Base-by-base conservation (phyloP, 805 yeast species). In the Hanseniaspora guilliermondii region DNA sequence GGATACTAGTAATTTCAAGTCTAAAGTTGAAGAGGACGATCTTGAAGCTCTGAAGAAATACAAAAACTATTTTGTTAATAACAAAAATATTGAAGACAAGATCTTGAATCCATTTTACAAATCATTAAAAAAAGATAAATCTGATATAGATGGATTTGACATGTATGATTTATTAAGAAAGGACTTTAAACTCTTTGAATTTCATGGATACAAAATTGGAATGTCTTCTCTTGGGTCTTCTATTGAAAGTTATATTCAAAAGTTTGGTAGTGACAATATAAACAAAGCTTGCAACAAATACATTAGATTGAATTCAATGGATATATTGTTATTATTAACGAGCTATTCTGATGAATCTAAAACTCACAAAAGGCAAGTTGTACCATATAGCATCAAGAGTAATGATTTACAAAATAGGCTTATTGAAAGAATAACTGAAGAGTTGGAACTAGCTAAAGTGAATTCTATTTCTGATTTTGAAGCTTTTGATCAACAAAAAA, bases 151-250 rank as follows among this genome's bases (percentile, higher is more conserved):
- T 2, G 88, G 87, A 0, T 71, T 93, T 37, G 61, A 77, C 1
- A 65, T 80, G 5, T 60, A 60, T 5, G 94, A 87, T 50, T 66
- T 93, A 6, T 69, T 93, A 39, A 71, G 82, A 45, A 89, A 88
- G 65, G 98, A 91, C 64, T 91, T 85, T 68, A 91, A 91, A 64
- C 79, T 79, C 61, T 88, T 83, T 70, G 66, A 63, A 4, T 72
- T 73, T 45, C 42, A 35, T 27, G 52, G 57, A 49, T 3, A 56
- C 59, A 25, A 71, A 67, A 72, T 87, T 12, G 97, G 97, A 0
- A 83, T 91, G 61, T 77, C 89, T 47, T 83, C 96, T 0, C 68
- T 83, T 9, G 85, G 83, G 2, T 82, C 78, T 64, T 73, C 87
- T 0, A 65, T 83, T 30, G 67, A 69, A 6, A 83, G 85, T 80